Base-by-base conservation (phyloP, 768 basidiomycete genomes). In the Gymnopilus dilepis region DNA sequence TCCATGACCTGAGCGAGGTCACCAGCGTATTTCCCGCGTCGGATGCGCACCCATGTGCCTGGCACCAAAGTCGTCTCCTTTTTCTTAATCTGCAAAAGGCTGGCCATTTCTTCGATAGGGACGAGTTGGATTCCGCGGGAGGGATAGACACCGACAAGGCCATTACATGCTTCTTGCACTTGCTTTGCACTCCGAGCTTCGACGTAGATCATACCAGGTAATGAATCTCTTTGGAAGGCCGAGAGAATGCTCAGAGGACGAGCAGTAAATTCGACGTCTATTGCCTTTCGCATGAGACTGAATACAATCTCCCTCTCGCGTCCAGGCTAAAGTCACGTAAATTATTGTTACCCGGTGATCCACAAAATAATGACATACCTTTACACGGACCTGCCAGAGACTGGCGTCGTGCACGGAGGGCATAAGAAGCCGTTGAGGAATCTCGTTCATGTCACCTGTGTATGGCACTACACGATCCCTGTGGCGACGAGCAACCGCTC, bases 81-180 rank as follows among this genome's bases (percentile, higher is more conserved):
- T 78, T 96, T 96, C 81, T 96, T 98, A 70, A 97, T 97, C 72
- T 94, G 92, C 66, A 99, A 82, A 37, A 99, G 79, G 61, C 92
- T 94, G 17, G 97, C 94, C 96, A 99, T 99, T 79, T 99, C 97
- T 69, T 96, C 92, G 60, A 98, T 95, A 6, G 95, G 95, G 0
- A 98, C 95, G 33, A 97, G 84, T 19, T 84, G 82, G 63, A 94
- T 86, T 15, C 92, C 92, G 53, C 91, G 88, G 68, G 85, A 88
- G 28, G 87, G 84, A 74, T 95, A 99, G 56, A 99, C 87, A 54
- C 96, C 97, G 53, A 99, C 92, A 50, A 99, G 89, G 26, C 97
- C 97, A 59, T 87, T 84, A 70, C 93, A 86, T 6, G 97, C 96
- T 59, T 89, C 84, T 64, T 82, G 85, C 58, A 98, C 97, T 68